These are phyloP conservation scores for Zasmidium citrigriseum DNA, from an alignment of 2,329 filamentous ascomycete species.

Conservation along the genomic window DNA sequence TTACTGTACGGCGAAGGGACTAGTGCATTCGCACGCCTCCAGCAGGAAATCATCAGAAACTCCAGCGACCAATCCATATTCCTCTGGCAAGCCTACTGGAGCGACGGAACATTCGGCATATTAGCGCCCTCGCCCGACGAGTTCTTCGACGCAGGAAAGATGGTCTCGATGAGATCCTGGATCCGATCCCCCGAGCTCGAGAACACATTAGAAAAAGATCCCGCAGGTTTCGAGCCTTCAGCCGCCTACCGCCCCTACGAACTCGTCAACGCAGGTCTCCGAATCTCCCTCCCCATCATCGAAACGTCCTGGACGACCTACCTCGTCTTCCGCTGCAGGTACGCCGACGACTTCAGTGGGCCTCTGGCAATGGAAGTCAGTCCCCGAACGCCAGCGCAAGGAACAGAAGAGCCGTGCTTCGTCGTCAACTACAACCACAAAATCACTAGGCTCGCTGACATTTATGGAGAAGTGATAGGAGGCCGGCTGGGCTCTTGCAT, in stretches of 20 bases:
- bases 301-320: not conserved
- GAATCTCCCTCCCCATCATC: not conserved
- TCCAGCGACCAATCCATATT: constrained; percentile 15
- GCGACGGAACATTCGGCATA: not conserved
- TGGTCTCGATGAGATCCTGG: not conserved
- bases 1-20: constrained; percentile 36
- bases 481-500: no score
- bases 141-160: constrained; percentile 1
- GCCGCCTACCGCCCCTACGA: not conserved
- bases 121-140: constrained; percentile 1
- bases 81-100: constrained; percentile 7
- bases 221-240: no score
- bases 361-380: not conserved
- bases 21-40: constrained; percentile 16
- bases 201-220: no score
- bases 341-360: not conserved
- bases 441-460: not conserved
- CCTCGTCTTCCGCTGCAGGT: not conserved
- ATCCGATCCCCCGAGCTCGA: no score
- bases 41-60: constrained; percentile 18
- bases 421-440: not conserved
- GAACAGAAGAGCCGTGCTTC: not conserved
- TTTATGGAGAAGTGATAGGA: no score
- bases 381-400: not conserved
- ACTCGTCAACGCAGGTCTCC: not conserved